phyloP scores from a whole-genome alignment of 192 early-diverging fungal species.

The Coemansia aciculifera region DNA sequence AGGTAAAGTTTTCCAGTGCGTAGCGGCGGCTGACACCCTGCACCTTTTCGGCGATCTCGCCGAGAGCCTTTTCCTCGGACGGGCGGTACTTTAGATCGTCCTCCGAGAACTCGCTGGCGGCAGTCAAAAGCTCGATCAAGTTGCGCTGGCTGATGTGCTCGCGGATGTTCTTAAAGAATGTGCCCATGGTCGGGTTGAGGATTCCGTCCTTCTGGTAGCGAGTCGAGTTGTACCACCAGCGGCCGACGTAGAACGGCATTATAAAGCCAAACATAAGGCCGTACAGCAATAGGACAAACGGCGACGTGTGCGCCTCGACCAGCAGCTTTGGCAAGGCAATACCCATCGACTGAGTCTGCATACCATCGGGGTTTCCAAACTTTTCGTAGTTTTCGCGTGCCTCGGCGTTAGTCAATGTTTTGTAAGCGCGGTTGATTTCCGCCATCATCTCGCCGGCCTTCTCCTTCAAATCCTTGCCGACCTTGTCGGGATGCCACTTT shows the following conservation, averaged over 20 bases:
- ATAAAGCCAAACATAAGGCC: constrained; percentile 84
- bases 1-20: constrained; percentile 42
- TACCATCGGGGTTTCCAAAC: constrained; percentile 96
- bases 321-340: constrained; percentile 92
- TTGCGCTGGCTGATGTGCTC: constrained; percentile 67
- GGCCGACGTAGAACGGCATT: constrained; percentile 85
- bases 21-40: constrained; percentile 39
- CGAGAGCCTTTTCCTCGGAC: constrained; percentile 52
- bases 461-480: constrained; percentile 63
- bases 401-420: constrained; percentile 92
- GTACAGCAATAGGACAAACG: constrained; percentile 83
- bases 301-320: constrained; percentile 81
- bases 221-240: constrained; percentile 94
- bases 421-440: constrained; percentile 91
- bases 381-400: constrained; percentile 91
- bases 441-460: constrained; percentile 75
- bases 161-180: constrained; percentile 87
- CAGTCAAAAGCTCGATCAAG: constrained; percentile 74
- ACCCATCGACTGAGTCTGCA: constrained; percentile 87
- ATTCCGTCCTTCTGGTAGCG: constrained; percentile 88
- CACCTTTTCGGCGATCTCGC: constrained; percentile 46
- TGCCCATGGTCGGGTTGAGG: constrained; percentile 84
- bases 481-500: constrained; percentile 81
- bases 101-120: constrained; percentile 70
- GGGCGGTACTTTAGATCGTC: constrained; percentile 49